Conservation (phyloP, 73 alveolate genomes). For the Uronychia setigera region DNA sequence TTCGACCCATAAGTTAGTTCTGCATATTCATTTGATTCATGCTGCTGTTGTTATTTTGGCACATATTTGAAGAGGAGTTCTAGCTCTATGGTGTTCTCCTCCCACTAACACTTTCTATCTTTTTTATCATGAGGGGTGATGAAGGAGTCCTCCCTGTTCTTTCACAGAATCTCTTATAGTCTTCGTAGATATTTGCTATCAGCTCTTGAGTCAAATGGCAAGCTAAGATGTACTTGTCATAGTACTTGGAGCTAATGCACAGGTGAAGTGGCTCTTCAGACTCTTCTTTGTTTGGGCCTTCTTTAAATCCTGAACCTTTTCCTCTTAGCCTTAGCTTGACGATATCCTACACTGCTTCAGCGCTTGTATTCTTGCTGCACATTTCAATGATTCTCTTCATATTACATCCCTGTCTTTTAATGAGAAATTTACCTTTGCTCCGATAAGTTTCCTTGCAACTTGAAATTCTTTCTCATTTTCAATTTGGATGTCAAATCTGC, state of each 20-base stretch:
- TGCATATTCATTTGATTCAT: no score
- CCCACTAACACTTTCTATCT: slow-evolving; percentile 83
- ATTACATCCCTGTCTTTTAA: slow-evolving; percentile 96
- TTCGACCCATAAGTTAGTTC: no score
- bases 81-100: slow-evolving; percentile 8
- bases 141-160: slow-evolving; percentile 69
- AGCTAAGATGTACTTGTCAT: slow-evolving; percentile 83
- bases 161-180: slow-evolving; percentile 84
- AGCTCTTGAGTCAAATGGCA: slow-evolving; percentile 83
- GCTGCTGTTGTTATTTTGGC: no score
- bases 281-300: slow-evolving; percentile 97
- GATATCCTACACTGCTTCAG: slow-evolving; percentile 71
- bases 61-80: no score
- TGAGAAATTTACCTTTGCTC: no score
- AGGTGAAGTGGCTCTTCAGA: slow-evolving; percentile 95
- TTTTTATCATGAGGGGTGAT: slow-evolving; percentile 62
- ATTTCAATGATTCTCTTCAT: slow-evolving; percentile 95
- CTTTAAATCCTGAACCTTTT: slow-evolving; percentile 98
- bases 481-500: slow-evolving; percentile 95
- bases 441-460: slow-evolving; percentile 92
- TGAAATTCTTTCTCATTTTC: slow-evolving; percentile 97
- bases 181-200: slow-evolving; percentile 82
- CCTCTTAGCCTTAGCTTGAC: slow-evolving; percentile 97
- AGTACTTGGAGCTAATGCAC: slow-evolving; percentile 92
- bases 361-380: slow-evolving; percentile 80